A percentile compares a stretch with the other conserved stretches of the same genome.
These are phyloP conservation scores for Pestalotiopsis sp. DNA, from an alignment of 2,329 filamentous ascomycete species.

Conservation along the genomic window DNA sequence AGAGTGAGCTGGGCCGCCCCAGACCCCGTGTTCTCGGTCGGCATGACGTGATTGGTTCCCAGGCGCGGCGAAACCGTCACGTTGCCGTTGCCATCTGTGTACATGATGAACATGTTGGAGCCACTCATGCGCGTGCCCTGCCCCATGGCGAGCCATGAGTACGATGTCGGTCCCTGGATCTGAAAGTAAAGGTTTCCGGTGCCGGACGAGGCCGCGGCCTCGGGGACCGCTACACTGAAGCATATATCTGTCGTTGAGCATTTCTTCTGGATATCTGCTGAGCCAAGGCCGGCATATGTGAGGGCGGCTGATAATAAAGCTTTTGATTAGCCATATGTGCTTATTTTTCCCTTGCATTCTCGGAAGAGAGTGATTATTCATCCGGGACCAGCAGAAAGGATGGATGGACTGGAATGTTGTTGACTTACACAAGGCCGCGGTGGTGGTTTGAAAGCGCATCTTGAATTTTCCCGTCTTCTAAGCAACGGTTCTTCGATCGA, in stretches of 20 bases:
- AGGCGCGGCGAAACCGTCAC: constrained; percentile 63
- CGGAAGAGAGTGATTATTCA: neutral
- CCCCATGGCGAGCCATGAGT: constrained; percentile 61
- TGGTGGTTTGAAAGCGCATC: constrained; percentile 14
- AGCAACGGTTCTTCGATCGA: neutral
- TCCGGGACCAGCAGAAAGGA: neutral
- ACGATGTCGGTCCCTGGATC: constrained; percentile 54
- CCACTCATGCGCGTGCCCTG: constrained; percentile 58
- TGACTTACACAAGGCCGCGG: constrained; percentile 26
- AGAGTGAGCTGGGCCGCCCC: constrained; percentile 50
- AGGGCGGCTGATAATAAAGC: constrained; percentile 20
- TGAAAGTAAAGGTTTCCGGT: constrained; percentile 64
- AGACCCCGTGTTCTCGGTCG: constrained; percentile 43
- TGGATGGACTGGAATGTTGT: neutral
- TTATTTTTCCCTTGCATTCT: neutral
- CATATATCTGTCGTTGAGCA: constrained; percentile 51
- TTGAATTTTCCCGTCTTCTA: neutral
- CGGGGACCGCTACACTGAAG: constrained; percentile 58
- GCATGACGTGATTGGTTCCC: constrained; percentile 50
- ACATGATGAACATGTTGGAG: constrained; percentile 65
- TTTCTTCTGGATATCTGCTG: constrained; percentile 32
- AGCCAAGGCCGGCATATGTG: constrained; percentile 22
- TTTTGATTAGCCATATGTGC: constrained; percentile 8
- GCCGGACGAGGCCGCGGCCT: constrained; percentile 46
- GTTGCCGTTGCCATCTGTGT: constrained; percentile 59